These are phyloP conservation scores for Chlamydomonas incerta DNA, from an alignment of 139 green algal genomes.

Conservation along the genomic window DNA sequence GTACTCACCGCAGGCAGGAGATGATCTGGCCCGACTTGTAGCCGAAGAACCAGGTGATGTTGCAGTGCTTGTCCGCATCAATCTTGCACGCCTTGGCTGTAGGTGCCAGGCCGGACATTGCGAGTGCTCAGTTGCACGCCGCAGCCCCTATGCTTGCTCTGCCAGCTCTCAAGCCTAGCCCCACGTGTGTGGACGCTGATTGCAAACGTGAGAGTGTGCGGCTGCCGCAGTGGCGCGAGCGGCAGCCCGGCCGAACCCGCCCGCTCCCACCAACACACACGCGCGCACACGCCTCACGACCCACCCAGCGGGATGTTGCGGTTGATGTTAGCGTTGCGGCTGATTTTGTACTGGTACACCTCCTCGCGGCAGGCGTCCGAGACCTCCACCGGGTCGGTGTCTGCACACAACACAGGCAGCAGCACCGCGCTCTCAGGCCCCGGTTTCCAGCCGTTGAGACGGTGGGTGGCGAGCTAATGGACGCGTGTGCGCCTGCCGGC, in stretches of 20 bases:
- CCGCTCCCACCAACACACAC: background rate
- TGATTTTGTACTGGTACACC: conserved; percentile 67
- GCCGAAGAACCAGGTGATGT: conserved; percentile 60
- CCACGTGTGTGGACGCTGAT: too few relatives aligned
- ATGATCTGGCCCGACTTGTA: conserved; percentile 70
- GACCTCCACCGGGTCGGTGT: background rate
- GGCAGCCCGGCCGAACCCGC: too few relatives aligned
- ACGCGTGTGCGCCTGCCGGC: too few relatives aligned
- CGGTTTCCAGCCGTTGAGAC: background rate
- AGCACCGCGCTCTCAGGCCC: too few relatives aligned
- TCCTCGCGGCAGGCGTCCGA: conserved; percentile 66
- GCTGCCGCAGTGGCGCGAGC: too few relatives aligned
- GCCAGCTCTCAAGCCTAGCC: too few relatives aligned
- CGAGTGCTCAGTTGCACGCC: background rate
- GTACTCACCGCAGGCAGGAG: conserved; percentile 66
- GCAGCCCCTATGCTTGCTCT: too few relatives aligned
- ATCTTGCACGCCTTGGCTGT: conserved; percentile 77
- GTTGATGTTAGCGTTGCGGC: conserved; percentile 81
- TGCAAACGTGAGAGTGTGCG: too few relatives aligned
- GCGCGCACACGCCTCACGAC: background rate
- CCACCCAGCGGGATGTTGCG: conserved; percentile 80
- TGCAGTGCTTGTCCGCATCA: conserved; percentile 78
- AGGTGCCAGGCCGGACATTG: background rate
- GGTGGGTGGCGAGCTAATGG: too few relatives aligned
- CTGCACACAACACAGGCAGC: conserved; percentile 4